phyloP scores from a whole-genome alignment of 2,329 filamentous ascomycete genomes.

The Chaetomium strumarium region DNA sequence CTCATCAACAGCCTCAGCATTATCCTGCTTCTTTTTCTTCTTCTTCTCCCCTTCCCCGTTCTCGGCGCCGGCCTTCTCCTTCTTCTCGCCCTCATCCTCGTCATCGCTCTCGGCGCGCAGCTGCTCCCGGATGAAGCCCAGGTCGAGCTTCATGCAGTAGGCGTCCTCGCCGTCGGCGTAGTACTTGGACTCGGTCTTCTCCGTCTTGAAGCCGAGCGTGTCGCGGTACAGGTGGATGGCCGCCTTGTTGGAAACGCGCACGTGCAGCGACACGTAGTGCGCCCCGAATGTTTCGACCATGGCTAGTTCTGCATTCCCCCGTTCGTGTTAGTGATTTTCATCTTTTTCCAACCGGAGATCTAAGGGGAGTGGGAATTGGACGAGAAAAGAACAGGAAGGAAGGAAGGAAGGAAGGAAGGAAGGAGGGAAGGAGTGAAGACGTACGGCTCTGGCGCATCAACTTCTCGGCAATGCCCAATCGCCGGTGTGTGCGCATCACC shows the following conservation, averaged over 20 bases:
- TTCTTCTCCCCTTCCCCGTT: slow-evolving; percentile 10
- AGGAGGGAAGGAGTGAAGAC: slow-evolving; percentile 33
- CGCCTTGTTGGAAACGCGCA: slow-evolving; percentile 87
- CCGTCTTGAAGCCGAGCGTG: slow-evolving; percentile 81
- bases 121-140: slow-evolving; percentile 54
- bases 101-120: slow-evolving; percentile 38
- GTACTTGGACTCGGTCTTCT: slow-evolving; percentile 83
- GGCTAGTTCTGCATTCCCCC: slow-evolving; percentile 60
- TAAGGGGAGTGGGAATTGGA: neutral
- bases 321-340: no score
- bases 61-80: neutral
- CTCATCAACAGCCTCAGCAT: slow-evolving; percentile 48
- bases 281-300: slow-evolving; percentile 95
- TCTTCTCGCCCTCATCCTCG: slow-evolving; percentile 32
- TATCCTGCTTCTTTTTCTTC: slow-evolving; percentile 8
- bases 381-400: slow-evolving; percentile 5
- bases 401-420: slow-evolving; percentile 6
- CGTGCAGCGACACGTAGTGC: slow-evolving; percentile 90
- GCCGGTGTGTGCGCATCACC: slow-evolving; percentile 92
- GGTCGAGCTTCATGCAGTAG: slow-evolving; percentile 85
- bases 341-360: no score
- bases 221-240: slow-evolving; percentile 89
- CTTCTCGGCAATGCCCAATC: slow-evolving; percentile 91
- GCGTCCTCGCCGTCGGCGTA: slow-evolving; percentile 98
- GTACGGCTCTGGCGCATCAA: slow-evolving; percentile 92